Evolutionary conservation across 805 yeast genomes (phyloP).

Genomic region (Monosporozyma aquatica): DNA sequence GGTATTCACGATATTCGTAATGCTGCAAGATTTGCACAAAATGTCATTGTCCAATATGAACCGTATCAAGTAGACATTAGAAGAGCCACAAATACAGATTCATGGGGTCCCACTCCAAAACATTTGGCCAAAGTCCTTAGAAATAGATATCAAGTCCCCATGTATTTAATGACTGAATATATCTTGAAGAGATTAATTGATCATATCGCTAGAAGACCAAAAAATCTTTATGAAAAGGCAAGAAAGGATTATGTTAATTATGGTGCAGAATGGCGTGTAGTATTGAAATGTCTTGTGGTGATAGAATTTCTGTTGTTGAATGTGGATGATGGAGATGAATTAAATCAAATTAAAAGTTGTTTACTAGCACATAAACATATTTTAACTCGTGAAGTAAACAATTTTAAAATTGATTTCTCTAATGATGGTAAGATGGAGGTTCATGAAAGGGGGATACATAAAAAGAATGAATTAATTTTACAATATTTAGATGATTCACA

Average conservation of each 20-base stretch:
- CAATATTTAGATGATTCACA: slow-evolving; percentile 25
- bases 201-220: slow-evolving; percentile 31
- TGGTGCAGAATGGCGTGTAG: slow-evolving; percentile 36
- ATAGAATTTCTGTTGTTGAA: slow-evolving; percentile 30
- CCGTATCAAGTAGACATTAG: slow-evolving; percentile 34
- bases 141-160: slow-evolving; percentile 25
- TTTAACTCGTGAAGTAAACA: slow-evolving; percentile 23
- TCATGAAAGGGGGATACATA: slow-evolving; percentile 31
- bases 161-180: slow-evolving; percentile 29
- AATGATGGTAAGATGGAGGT: slow-evolving; percentile 33
- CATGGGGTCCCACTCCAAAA: slow-evolving; percentile 44
- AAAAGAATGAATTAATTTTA: slow-evolving; percentile 27
- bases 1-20: slow-evolving; percentile 34
- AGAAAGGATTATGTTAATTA: slow-evolving; percentile 34
- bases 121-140: slow-evolving; percentile 33
- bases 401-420: slow-evolving; percentile 26
- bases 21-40: slow-evolving; percentile 34
- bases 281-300: slow-evolving; percentile 31
- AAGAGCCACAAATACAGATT: slow-evolving; percentile 41
- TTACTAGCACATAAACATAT: slow-evolving; percentile 28
- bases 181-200: slow-evolving; percentile 30
- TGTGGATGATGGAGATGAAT: slow-evolving; percentile 27
- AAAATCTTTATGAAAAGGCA: slow-evolving; percentile 32
- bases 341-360: slow-evolving; percentile 27
- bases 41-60: slow-evolving; percentile 31